A percentile compares a stretch with the other conserved stretches of the same genome.
Evolutionary conservation across 2,329 filamentous ascomycete species (phyloP).

Genomic region (Arthroderma sp.): DNA sequence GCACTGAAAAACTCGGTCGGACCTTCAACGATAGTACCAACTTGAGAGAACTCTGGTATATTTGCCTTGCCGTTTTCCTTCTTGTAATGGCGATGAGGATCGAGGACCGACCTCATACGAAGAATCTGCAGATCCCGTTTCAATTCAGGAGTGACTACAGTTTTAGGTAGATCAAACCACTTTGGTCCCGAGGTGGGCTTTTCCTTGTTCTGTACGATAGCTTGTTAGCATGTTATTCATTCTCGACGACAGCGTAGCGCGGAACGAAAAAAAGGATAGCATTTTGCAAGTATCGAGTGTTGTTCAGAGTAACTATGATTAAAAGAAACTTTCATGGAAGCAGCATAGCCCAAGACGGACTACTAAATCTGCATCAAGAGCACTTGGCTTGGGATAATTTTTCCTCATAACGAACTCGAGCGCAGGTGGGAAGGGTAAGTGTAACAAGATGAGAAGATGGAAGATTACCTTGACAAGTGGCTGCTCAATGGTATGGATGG

Average conservation of each 20-base stretch:
- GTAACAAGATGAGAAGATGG: not conserved
- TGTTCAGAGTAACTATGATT: constrained; percentile 64
- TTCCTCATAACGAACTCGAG: constrained; percentile 54
- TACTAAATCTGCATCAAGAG: constrained; percentile 59
- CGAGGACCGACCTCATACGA: constrained; percentile 76
- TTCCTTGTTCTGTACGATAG: constrained; percentile 27
- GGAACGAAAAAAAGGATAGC: constrained; percentile 2
- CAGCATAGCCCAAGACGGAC: constrained; percentile 69
- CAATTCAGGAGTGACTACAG: constrained; percentile 68
- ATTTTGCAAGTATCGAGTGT: constrained; percentile 29
- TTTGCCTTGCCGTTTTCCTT: constrained; percentile 63
- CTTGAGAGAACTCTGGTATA: constrained; percentile 71
- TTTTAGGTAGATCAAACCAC: constrained; percentile 83
- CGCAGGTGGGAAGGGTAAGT: constrained; percentile 1
- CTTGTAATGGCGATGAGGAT: constrained; percentile 82
- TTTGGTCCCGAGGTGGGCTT: constrained; percentile 60
- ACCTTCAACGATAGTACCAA: constrained; percentile 79
- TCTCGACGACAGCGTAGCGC: constrained; percentile 7
- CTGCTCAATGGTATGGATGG: constrained; percentile 42
- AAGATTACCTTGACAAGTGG: constrained; percentile 41
- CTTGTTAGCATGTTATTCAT: constrained; percentile 11
- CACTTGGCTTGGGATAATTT: constrained; percentile 50
- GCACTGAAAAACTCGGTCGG: constrained; percentile 76
- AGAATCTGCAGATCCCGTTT: constrained; percentile 83
- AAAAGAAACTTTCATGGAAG: constrained; percentile 53